Conservation (phyloP, 148 eudicot genomes). For the Vaccinium myrtillus region DNA sequence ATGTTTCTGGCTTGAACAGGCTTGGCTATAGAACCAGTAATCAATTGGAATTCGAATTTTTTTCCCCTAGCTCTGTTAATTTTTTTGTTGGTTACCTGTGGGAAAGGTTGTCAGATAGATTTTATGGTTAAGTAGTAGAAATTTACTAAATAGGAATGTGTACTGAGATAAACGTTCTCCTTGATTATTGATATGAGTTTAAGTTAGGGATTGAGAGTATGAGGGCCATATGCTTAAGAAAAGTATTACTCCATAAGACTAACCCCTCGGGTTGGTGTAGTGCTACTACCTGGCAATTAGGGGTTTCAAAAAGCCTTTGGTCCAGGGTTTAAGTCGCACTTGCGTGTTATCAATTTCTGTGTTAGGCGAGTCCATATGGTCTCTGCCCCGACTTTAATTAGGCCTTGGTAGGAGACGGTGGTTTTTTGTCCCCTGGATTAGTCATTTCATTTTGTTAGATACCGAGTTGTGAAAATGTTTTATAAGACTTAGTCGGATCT, state of each 20-base stretch:
- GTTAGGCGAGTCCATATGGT: no score
- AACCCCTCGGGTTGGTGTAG: neutral
- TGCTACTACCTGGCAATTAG: neutral
- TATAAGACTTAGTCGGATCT: neutral
- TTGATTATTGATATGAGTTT: neutral
- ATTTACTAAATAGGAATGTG: neutral
- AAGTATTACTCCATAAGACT: no score
- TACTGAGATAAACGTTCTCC: neutral
- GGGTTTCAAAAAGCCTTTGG: neutral
- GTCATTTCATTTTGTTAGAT: neutral
- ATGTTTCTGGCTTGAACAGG: neutral
- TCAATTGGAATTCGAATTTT: neutral
- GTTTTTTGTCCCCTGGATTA: no score
- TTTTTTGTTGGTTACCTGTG: neutral
- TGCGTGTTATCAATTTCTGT: no score
- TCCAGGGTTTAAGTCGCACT: no score
- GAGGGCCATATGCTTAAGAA: neutral
- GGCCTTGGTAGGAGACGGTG: no score
- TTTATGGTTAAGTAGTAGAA: neutral
- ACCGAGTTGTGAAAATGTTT: neutral
- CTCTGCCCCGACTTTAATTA: no score
- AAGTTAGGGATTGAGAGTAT: neutral
- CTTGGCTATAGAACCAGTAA: neutral
- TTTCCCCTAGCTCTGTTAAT: neutral
- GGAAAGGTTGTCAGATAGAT: no score